Evolutionary conservation across 306 rosid genomes (phyloP).

Genomic region (Macrotyloma uniflorum): DNA sequence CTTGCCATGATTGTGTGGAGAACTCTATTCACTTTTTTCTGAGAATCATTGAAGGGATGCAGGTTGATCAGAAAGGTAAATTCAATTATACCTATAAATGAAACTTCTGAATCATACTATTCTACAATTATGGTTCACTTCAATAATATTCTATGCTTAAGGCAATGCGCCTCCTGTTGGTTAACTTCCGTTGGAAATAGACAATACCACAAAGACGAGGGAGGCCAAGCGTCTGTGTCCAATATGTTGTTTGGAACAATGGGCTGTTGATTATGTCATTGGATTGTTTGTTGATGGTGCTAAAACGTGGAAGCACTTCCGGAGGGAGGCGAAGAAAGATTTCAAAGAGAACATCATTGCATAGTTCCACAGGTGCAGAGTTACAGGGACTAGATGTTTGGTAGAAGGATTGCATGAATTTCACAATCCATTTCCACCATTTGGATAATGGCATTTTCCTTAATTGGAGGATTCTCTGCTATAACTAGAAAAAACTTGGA

Average conservation of each 20-base stretch:
- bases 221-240: slow-evolving; percentile 32
- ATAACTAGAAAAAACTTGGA: not conserved
- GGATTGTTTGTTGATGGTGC: slow-evolving; percentile 31
- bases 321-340: slow-evolving; percentile 39
- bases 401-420: not conserved
- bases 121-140: not conserved
- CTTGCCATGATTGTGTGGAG: no score
- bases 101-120: not conserved
- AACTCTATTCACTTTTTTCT: no score
- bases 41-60: not conserved
- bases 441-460: slow-evolving; percentile 14
- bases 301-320: slow-evolving; percentile 22
- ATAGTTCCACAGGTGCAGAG: not conserved
- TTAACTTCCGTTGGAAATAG: slow-evolving; percentile 34
- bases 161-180: not conserved
- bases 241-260: slow-evolving; percentile 29
- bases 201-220: slow-evolving; percentile 35
- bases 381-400: not conserved
- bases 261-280: slow-evolving; percentile 30
- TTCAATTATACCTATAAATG: not conserved
- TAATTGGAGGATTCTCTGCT: no score
- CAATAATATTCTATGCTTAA: not conserved
- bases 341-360: slow-evolving; percentile 37
- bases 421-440: slow-evolving; percentile 29
- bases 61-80: not conserved